Conservation (phyloP, 2,329 filamentous ascomycete species). For the Lecanosticta acicola region DNA sequence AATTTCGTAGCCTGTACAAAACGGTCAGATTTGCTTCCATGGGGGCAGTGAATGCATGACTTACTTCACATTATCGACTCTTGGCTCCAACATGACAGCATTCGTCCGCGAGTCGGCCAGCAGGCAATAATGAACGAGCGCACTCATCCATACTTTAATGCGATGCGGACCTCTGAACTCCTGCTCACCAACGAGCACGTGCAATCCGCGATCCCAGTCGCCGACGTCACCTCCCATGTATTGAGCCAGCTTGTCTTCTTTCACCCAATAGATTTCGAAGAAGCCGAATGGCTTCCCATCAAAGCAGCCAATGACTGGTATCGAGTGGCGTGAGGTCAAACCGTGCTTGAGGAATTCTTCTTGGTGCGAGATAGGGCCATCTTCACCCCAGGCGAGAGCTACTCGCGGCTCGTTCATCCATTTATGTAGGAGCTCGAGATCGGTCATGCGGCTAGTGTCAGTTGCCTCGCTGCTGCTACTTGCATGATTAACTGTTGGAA, state of each 20-base stretch:
- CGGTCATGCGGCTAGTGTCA: constrained; percentile 39
- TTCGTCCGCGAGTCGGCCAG: constrained; percentile 73
- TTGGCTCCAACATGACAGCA: constrained; percentile 77
- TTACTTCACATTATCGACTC: constrained; percentile 85
- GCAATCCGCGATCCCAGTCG: constrained; percentile 83
- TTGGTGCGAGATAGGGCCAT: constrained; percentile 51
- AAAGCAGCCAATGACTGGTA: constrained; percentile 89
- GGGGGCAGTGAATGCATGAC: not conserved
- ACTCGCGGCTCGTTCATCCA: constrained; percentile 91
- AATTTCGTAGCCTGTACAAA: constrained; percentile 57
- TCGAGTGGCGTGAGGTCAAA: constrained; percentile 66
- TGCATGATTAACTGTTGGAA: constrained; percentile 27
- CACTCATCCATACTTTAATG: constrained; percentile 74
- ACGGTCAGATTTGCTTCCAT: constrained; percentile 6
- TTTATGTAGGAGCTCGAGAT: constrained; percentile 65
- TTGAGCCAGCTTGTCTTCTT: constrained; percentile 74
- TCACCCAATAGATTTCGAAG: constrained; percentile 98
- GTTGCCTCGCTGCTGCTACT: not conserved
- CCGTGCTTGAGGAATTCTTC: constrained; percentile 62
- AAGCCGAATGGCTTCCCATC: constrained; percentile 94
- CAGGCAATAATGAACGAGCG: constrained; percentile 81
- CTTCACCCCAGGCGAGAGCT: constrained; percentile 74
- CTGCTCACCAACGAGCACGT: constrained; percentile 85
- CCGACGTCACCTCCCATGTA: constrained; percentile 62
- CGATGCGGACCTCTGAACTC: constrained; percentile 76